Evolutionary conservation across 2,329 filamentous ascomycete species (phyloP).

Genomic region (Microdochium paspali): DNA sequence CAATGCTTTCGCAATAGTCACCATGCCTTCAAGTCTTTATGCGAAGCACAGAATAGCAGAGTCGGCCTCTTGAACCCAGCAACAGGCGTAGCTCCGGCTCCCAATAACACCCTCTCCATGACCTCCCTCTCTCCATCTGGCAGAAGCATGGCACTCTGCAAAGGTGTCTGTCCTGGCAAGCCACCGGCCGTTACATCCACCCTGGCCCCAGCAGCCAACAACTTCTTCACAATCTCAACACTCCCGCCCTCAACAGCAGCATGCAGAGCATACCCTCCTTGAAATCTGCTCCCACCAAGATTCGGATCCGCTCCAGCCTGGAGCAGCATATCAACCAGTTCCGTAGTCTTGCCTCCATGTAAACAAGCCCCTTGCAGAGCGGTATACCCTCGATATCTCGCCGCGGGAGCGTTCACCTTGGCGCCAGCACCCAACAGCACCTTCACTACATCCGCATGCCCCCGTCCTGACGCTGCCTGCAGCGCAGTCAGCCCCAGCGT

Average conservation of each 20-base stretch:
- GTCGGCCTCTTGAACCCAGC: background rate
- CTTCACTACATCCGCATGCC: constrained; percentile 14
- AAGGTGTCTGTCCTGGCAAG: constrained; percentile 16
- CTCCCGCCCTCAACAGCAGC: constrained; percentile 20
- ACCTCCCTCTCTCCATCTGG: constrained; percentile 24
- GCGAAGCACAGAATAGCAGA: background rate
- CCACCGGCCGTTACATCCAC: constrained; percentile 19
- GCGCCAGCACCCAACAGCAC: constrained; percentile 20
- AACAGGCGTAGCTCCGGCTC: background rate
- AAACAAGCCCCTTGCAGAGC: constrained; percentile 27
- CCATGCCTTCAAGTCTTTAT: background rate
- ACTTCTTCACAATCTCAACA: constrained; percentile 12
- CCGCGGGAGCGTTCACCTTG: constrained; percentile 20
- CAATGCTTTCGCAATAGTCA: too few relatives aligned
- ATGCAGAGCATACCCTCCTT: constrained; percentile 27
- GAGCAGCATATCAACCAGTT: constrained; percentile 17
- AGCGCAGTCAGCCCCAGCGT: constrained; percentile 27
- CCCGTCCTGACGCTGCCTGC: constrained; percentile 21
- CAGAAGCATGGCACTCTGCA: constrained; percentile 22
- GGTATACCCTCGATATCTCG: constrained; percentile 25
- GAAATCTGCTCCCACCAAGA: constrained; percentile 19
- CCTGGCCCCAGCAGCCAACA: constrained; percentile 25
- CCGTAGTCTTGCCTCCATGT: constrained; percentile 7
- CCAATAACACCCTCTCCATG: constrained; percentile 26
- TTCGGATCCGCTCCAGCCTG: constrained; percentile 18